These are phyloP conservation scores for Pseudisothecium myosuroides DNA, from an alignment of 225 moss, liverwort and hornwort genomes.

Conservation along the genomic window DNA sequence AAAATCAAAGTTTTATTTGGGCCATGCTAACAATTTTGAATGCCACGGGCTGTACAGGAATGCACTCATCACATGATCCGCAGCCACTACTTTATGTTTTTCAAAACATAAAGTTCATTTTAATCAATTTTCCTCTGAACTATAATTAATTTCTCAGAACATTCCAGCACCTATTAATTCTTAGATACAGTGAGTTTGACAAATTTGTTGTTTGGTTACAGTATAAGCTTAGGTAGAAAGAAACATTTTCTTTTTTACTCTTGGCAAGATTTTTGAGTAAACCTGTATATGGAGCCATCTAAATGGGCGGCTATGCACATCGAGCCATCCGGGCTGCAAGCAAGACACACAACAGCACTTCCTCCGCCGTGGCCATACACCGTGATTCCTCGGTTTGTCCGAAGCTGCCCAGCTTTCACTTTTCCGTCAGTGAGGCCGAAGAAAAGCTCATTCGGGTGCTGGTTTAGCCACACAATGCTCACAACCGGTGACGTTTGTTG, in stretches of 20 bases:
- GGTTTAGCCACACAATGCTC: slow-evolving; percentile 59
- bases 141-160: neutral
- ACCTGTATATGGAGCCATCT: slow-evolving; percentile 97
- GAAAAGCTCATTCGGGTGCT: slow-evolving; percentile 56
- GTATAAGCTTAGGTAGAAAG: too few relatives aligned
- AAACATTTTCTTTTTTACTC: accelerated
- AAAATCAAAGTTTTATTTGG: neutral
- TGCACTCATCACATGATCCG: neutral
- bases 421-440: slow-evolving; percentile 75
- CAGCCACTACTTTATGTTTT: neutral
- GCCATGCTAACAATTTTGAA: neutral
- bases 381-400: slow-evolving; percentile 41
- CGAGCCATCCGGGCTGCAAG: slow-evolving; percentile 43
- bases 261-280: neutral
- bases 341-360: slow-evolving; percentile 57
- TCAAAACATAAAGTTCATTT: neutral
- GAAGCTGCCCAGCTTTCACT: slow-evolving; percentile 73
- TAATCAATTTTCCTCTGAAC: neutral
- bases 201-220: neutral
- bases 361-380: slow-evolving; percentile 49
- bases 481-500: slow-evolving; percentile 56
- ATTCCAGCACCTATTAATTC: neutral
- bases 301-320: slow-evolving; percentile 60
- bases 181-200: too few relatives aligned
- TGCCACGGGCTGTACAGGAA: neutral